Evolutionary conservation across 202 grass and related monocot genomes (phyloP).

Genomic region (Dendrocalamus latiflorus): DNA sequence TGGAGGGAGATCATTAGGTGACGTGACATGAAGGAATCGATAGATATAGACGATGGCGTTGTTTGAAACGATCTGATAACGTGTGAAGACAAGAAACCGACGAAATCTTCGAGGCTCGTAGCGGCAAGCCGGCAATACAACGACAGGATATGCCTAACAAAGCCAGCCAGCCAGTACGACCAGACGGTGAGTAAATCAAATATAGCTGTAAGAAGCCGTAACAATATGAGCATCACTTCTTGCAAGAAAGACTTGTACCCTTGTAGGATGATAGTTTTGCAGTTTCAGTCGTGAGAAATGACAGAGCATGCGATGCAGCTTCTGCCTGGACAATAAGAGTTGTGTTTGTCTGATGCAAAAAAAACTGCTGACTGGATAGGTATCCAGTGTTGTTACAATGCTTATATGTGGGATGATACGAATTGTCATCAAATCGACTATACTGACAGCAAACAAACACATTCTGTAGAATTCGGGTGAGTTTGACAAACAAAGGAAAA

Average conservation of each 20-base stretch:
- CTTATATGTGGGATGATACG: not conserved
- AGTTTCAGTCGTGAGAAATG: not conserved
- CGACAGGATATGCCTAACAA: not conserved
- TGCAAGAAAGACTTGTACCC: not conserved
- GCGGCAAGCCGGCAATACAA: not conserved
- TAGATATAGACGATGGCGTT: not conserved
- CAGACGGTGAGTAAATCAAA: not conserved
- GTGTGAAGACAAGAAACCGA: not conserved
- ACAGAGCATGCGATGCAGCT: not conserved
- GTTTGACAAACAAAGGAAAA: not conserved
- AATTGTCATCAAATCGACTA: not conserved
- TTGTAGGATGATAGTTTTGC: not conserved
- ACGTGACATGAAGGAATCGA: not conserved
- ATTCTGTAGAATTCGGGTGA: not conserved
- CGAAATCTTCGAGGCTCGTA: slow-evolving; percentile 4
- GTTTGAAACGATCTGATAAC: not conserved
- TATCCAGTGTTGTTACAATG: not conserved
- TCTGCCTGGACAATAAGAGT: not conserved
- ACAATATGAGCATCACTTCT: not conserved
- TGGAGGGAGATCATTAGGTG: not conserved
- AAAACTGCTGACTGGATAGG: not conserved
- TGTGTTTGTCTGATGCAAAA: not conserved
- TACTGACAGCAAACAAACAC: not conserved
- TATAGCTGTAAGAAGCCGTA: not conserved
- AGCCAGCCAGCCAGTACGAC: not conserved